phyloP scores from a whole-genome alignment of 768 basidiomycete species.

The Auricularia sp. region DNA sequence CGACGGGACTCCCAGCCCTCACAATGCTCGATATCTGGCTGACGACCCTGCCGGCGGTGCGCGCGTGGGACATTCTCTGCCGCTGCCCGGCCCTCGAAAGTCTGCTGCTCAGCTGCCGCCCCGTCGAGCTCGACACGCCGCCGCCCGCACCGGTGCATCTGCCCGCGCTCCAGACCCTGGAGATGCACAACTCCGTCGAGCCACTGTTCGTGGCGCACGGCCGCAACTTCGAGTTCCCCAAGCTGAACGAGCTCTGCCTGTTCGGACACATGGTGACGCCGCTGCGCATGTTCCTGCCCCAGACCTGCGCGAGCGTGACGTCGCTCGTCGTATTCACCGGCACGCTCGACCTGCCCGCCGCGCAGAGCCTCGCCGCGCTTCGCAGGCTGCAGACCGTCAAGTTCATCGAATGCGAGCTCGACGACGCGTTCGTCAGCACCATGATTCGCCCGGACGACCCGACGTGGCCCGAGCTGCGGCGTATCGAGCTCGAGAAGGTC shows the following conservation, averaged over 20 bases:
- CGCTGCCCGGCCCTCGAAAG: neutral
- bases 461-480: conserved; percentile 1
- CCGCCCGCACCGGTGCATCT: neutral
- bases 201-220: neutral
- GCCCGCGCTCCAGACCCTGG: neutral
- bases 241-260: neutral
- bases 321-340: neutral
- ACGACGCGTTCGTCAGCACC: neutral
- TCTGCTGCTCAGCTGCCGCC: neutral
- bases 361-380: neutral
- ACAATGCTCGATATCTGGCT: neutral
- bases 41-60: neutral
- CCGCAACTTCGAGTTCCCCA: neutral
- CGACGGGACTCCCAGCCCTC: neutral
- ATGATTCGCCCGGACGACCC: neutral
- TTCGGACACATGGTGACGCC: neutral
- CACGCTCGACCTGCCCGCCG: neutral
- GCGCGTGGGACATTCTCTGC: neutral
- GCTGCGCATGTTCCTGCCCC: neutral
- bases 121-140: neutral
- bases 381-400: neutral
- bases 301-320: neutral
- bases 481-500: conserved; percentile 1
- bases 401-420: conserved; percentile 2
- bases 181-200: conserved; percentile 1